Evolutionary conservation across 768 basidiomycete genomes (phyloP), one percentile per base, ranked within the genome.

Genomic region (Collybia mongolica): DNA sequence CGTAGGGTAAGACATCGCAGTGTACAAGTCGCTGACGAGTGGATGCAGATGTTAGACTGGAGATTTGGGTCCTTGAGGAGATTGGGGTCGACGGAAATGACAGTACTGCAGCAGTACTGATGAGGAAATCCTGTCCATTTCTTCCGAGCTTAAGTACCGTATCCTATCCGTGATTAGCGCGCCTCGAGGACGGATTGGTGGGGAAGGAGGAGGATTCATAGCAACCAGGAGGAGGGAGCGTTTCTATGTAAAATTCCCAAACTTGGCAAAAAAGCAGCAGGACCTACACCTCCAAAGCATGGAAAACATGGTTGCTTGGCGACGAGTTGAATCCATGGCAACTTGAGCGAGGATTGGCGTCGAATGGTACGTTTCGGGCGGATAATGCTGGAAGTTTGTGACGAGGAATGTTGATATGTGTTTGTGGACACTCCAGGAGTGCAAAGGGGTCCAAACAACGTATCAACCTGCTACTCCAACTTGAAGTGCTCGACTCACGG

Each of bases 1-100:
- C 44, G 57, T 58, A 37, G 64, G 56, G 62, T 56, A 65, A 59
- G 66, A 62, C 68, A 69, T 70, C 44, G 54, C 44, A 43, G 37
- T 9, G 23, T 28, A 29, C 60, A 52, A n/a, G 54, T 49, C 42
- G 51, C 56, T 46, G 57, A 62, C 48, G 53, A 51, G 40, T 51
- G 43, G 52, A 51, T 46, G 54, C 26, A 49, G 55, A 54, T 59
- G 60, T 56, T 61, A 44, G 9, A 24, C 44, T 48, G 42, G 29
- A 56, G 38, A 29, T 32, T 14, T 26, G 36, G 26, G 32, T 44
- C 28, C 38, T 38, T 28, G 20, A 35, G 38, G 42, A 39, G 46
- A 44, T 53, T 46, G 47, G 39, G 28, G 38, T 19, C 29, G 42
- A 39, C 35, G 45, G 48, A 48, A 41, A 51, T 45, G 39, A 17